Evolutionary conservation across 805 yeast species (phyloP), one percentile per base, ranked within the genome.

Genomic region (Saturnispora serradocipensis): DNA sequence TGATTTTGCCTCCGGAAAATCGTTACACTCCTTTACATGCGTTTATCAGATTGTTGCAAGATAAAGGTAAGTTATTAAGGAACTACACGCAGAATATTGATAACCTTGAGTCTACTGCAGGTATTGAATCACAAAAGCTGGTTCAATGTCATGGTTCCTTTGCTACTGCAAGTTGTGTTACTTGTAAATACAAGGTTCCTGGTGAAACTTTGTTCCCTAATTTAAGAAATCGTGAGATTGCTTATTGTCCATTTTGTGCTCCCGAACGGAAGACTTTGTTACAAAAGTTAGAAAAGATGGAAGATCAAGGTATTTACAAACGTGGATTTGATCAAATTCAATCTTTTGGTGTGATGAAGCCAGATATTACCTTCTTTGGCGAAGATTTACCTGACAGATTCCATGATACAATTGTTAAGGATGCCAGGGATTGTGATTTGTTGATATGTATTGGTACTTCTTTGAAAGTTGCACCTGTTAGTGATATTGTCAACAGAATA

Each of bases 101-200:
- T 66, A 88, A 89, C 61, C 65, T 89, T 56, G 96, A 88, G 68
- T 77, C 78, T n/a, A 77, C 80, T 56, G 95, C 86, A 0, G 96
- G 96, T 4, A 74, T 89, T 7, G 64, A 71, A 7, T 67, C 74
- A 1, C 87, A 82, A 7, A 82, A 80, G 58, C 65, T 86, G 56
- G 85, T 89, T 24, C 96, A 88, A 67, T 89, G 97, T 63, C 97
- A 89, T 67, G 97, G 97, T 1, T 86, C 95, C 2, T 89, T 89
- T 67, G 96, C 95, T 0, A 77, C 79, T 0, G 97, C 96, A 8
- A 80, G 89, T 3, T 89, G 97, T 63, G 73, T 82, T 35, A 81
- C 90, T 3, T 89, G 97, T 64, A 75, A 78, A 47, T 77, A 77
- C 63, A 70, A 75, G 61, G 78, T 82, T 6, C 77, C 78, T 1